Percentiles rank a stretch among this genome's conserved stretches.
Evolutionary conservation across 1,284 basidiomycete species (phyloP).

Genomic region (Ceratobasidium sp.): DNA sequence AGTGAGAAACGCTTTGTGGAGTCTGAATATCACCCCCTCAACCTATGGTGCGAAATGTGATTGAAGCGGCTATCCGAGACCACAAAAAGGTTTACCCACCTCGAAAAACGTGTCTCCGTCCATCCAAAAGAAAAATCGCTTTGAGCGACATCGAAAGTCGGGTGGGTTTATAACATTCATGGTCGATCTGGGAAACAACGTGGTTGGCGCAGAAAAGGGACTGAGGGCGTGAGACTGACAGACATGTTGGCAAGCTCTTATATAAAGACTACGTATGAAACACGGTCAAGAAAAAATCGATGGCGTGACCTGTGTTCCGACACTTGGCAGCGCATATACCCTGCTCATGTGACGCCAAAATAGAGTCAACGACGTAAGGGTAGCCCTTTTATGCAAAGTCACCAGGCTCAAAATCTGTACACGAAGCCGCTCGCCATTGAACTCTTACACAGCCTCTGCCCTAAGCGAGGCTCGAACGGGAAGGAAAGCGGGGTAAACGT

Average conservation of each 20-base stretch:
- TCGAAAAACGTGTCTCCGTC: conserved; percentile 38
- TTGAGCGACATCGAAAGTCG: conserved; percentile 21
- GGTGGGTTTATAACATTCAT: conserved; percentile 25
- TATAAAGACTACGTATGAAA: conserved; percentile 14
- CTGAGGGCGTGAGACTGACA: background rate
- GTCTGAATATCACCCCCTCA: conserved; percentile 29
- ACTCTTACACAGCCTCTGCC: background rate
- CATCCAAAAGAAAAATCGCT: conserved; percentile 37
- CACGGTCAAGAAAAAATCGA: conserved; percentile 3
- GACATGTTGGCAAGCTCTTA: conserved; percentile 8
- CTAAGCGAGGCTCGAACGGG: conserved; percentile 9
- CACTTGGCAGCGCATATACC: conserved; percentile 26
- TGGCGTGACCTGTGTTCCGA: conserved; percentile 37
- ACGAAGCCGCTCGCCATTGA: background rate
- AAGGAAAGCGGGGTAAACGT: conserved; percentile 15
- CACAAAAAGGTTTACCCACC: background rate
- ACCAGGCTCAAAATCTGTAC: conserved; percentile 4
- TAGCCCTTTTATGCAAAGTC: background rate
- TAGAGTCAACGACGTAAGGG: conserved; percentile 17
- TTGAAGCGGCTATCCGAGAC: background rate
- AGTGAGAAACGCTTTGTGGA: conserved; percentile 34
- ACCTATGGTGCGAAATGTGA: background rate
- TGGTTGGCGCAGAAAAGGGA: conserved; percentile 2
- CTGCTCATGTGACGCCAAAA: conserved; percentile 17
- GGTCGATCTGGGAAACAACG: conserved; percentile 12